Base-by-base conservation (phyloP, 208 protist species). In the Herpetomonas samuelpessoai region DNA sequence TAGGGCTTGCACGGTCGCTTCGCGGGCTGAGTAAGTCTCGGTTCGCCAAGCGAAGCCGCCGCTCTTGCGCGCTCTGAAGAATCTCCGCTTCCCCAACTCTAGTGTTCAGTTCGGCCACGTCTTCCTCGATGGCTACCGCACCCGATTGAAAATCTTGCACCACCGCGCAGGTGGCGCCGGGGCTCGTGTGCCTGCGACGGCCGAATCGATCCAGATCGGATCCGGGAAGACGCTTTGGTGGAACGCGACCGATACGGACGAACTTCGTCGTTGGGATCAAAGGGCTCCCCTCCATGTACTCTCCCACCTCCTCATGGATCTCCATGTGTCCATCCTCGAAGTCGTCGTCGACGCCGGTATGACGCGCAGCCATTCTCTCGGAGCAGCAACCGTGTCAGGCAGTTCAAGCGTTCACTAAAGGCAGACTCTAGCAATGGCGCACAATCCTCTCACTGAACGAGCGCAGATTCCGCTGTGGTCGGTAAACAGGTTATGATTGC, bases 231-330 rank as follows among this genome's bases (percentile, higher is more conserved):
- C 49, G 46, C 49, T 73, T 78, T 1, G 65, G 71, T 7, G 71
- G 71, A 2, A 69, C 24, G 18, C 65, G 61, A 12, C 57, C 45
- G 48, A 65, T 72, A 22, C 41, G 12, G 9, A 60, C 38, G 25
- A 53, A 29, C 7, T 52, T 25, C 29, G 51, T 24, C 19, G 31
- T 28, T 1, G 72, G 39, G n/a, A 48, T 48, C n/a, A 60, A 22
- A 2, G 38, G 55, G 25, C 31, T 48, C 9, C 67, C 73, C 6
- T 51, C 50, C 0, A 79, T n/a, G 48, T 63, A 74, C 9, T 79
- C 73, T 55, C 62, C 73, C 0, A 79, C 53, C 21, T 71, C 51
- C 47, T 79, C 73, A 58, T 60, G 7, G 44, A 79, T 74, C 25
- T 71, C 67, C 35, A 41, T 41, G 35, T 41, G 35, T 41, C 35